Evolutionary conservation across 1,284 basidiomycete genomes (phyloP).

Genomic region (Cutaneotrichosporon sp.): DNA sequence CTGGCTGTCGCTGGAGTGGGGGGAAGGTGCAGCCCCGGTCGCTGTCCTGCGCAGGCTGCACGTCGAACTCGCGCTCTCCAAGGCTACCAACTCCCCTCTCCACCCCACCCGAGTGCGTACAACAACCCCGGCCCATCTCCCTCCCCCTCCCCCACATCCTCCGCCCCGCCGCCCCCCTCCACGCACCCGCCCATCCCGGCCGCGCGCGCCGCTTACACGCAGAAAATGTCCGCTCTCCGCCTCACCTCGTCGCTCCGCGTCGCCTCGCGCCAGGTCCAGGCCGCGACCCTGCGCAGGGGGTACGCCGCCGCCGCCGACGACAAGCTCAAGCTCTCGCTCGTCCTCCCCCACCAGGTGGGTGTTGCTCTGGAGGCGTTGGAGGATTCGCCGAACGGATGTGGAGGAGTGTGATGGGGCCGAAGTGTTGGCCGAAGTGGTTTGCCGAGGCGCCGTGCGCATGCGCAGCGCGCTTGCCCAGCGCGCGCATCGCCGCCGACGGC

Average conservation of each 20-base stretch:
- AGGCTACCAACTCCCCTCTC: constrained; percentile 10
- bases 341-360: constrained; percentile 88
- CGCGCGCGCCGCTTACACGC: constrained; percentile 10
- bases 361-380: background rate
- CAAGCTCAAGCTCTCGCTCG: constrained; percentile 75
- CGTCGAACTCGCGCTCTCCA: background rate
- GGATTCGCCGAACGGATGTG: background rate
- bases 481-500: background rate
- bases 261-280: constrained; percentile 38
- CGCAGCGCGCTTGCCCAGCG: too few species aligned
- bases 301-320: constrained; percentile 75
- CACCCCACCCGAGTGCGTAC: constrained; percentile 10
- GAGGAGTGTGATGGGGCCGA: background rate
- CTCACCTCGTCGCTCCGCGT: constrained; percentile 50
- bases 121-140: background rate
- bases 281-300: constrained; percentile 63
- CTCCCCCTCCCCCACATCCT: background rate
- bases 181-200: background rate
- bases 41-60: constrained; percentile 5
- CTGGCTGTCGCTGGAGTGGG: constrained; percentile 11
- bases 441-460: background rate
- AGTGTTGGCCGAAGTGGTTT: background rate
- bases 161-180: constrained; percentile 1
- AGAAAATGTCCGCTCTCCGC: constrained; percentile 46
- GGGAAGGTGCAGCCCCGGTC: background rate